These are phyloP conservation scores for Pneumocystis oryctolagi DNA, from an alignment of 1,139 yeast species.

Conservation along the genomic window DNA sequence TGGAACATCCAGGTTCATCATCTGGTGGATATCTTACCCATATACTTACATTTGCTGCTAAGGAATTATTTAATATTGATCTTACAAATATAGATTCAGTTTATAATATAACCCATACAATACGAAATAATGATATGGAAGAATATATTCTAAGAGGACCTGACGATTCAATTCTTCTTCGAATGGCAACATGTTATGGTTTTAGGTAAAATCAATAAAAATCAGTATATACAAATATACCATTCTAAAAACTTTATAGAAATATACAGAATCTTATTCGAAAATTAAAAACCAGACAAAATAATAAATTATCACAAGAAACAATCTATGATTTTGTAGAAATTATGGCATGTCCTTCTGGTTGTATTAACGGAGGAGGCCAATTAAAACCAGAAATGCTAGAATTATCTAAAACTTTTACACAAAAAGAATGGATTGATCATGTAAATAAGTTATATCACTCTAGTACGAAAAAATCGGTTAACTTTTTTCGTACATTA, in stretches of 20 bases:
- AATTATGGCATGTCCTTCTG: constrained; percentile 97
- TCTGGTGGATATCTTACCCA: constrained; percentile 66
- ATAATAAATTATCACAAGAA: constrained; percentile 31
- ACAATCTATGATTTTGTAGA: constrained; percentile 69
- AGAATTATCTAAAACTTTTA: background rate
- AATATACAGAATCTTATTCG: constrained; percentile 88
- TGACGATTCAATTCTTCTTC: constrained; percentile 18
- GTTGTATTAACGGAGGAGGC: constrained; percentile 97
- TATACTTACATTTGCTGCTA: constrained; percentile 19
- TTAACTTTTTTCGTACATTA: background rate
- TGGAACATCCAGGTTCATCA: constrained; percentile 46
- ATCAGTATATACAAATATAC: constrained; percentile 34
- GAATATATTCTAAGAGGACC: constrained; percentile 45
- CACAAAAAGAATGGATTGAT: constrained; percentile 9
- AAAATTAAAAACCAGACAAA: constrained; percentile 42
- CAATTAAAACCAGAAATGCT: constrained; percentile 32
- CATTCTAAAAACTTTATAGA: constrained; percentile 80
- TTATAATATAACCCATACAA: constrained; percentile 30
- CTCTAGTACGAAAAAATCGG: background rate
- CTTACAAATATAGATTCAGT: constrained; percentile 13
- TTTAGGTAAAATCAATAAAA: constrained; percentile 3
- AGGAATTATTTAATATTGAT: constrained; percentile 5
- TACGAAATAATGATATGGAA: constrained; percentile 54
- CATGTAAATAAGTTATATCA: constrained; percentile 7
- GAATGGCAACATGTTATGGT: constrained; percentile 13